Conservation (phyloP, 495 filamentous ascomycete genomes). For the Neurospora sublineolata region DNA sequence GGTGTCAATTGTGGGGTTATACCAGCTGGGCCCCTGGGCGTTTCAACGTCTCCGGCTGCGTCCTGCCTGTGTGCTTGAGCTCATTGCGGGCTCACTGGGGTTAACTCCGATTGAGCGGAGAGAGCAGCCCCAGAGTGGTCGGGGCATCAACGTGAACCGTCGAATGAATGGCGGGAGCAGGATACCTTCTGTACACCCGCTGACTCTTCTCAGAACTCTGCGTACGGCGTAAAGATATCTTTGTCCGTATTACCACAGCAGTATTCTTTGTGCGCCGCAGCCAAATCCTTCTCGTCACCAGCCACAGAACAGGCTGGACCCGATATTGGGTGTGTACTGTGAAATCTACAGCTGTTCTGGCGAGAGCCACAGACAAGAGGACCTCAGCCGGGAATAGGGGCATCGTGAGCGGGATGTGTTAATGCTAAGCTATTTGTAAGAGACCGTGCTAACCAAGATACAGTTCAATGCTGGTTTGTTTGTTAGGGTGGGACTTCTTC, state of each 20-base stretch:
- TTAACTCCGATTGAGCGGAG: neutral
- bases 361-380: neutral
- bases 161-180: neutral
- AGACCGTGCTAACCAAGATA: neutral
- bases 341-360: neutral
- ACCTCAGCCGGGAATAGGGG: neutral
- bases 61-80: neutral
- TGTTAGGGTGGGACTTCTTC: no score
- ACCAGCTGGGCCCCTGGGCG: neutral
- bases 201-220: neutral
- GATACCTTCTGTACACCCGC: neutral
- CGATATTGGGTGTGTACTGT: neutral
- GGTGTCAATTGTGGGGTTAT: neutral
- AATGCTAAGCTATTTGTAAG: neutral
- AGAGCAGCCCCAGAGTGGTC: neutral
- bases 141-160: neutral
- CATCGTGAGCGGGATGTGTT: neutral
- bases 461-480: no score
- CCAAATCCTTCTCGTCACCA: neutral
- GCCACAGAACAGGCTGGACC: neutral
- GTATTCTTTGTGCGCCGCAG: neutral
- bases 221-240: neutral
- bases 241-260: neutral
- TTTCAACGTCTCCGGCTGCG: neutral
- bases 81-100: neutral